Evolutionary conservation across 2,329 filamentous ascomycete genomes (phyloP).

Genomic region (Iodosphaeria phyllophila): DNA sequence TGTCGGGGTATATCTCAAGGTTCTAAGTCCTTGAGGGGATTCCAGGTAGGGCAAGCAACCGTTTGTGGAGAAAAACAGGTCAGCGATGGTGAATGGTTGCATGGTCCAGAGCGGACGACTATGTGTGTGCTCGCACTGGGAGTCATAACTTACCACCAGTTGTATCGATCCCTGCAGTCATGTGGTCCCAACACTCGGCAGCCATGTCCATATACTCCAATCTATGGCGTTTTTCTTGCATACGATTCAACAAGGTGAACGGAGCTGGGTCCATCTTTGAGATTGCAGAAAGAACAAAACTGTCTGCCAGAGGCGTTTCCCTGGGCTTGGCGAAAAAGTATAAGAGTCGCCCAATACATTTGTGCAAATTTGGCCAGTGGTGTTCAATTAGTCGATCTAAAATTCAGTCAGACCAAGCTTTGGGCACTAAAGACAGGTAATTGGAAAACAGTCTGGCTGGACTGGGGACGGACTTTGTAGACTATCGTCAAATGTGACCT

Average conservation of each 20-base stretch:
- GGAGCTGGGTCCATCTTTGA: conserved; percentile 23
- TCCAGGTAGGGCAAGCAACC: no score
- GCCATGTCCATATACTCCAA: conserved; percentile 36
- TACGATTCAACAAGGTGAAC: conserved; percentile 39
- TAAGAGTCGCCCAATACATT: conserved; percentile 24
- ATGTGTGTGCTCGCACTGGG: no score
- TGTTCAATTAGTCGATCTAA: conserved; percentile 39
- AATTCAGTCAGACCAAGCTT: background rate
- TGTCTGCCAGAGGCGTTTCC: conserved; percentile 36
- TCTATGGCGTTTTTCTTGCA: conserved; percentile 29
- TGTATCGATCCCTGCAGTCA: conserved; percentile 55
- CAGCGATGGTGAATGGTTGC: background rate
- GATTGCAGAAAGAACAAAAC: conserved; percentile 35
- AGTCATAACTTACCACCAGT: conserved; percentile 25
- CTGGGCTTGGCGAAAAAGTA: conserved; percentile 32
- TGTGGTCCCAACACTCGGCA: conserved; percentile 52
- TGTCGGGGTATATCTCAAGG: no score
- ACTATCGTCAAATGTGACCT: conserved; percentile 49
- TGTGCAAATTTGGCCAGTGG: conserved; percentile 33
- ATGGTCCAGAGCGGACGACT: background rate
- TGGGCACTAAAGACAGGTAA: background rate
- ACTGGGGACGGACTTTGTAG: conserved; percentile 34
- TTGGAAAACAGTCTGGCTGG: no score
- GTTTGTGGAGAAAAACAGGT: no score
- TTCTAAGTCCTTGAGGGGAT: no score